Conservation (phyloP, 306 rosid genomes). For the Mimosa pudica region DNA sequence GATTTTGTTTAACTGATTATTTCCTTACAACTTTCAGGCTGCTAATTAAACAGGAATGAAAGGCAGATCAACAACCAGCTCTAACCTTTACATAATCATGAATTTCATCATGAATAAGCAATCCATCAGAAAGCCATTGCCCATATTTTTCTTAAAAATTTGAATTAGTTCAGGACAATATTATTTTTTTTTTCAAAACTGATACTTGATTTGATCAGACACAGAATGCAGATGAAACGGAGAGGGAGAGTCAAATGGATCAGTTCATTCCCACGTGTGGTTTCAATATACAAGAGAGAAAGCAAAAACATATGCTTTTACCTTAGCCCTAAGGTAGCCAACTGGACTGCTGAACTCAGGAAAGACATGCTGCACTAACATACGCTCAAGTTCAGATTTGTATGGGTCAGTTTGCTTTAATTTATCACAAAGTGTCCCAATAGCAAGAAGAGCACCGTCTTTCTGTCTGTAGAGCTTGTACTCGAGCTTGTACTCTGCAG, state of each 20-base stretch:
- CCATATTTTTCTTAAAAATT: neutral
- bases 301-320: constrained; percentile 18
- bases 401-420: constrained; percentile 93
- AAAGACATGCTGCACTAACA: constrained; percentile 97
- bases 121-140: neutral
- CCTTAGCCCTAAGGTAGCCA: constrained; percentile 99
- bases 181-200: neutral
- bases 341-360: constrained; percentile 91
- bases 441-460: constrained; percentile 98
- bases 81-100: neutral
- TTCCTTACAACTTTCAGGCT: neutral
- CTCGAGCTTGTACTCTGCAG: constrained; percentile 74
- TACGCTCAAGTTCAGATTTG: constrained; percentile 91
- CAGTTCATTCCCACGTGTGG: constrained; percentile 5
- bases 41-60: neutral
- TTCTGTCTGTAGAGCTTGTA: constrained; percentile 87
- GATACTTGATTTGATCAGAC: neutral
- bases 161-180: neutral
- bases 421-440: constrained; percentile 97
- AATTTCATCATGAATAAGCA: neutral
- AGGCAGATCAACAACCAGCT: neutral
- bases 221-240: neutral
- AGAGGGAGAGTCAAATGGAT: neutral
- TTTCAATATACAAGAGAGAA: neutral
- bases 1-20: neutral